phyloP scores from a whole-genome alignment of 768 basidiomycete species.

The Galerina sulciceps region DNA sequence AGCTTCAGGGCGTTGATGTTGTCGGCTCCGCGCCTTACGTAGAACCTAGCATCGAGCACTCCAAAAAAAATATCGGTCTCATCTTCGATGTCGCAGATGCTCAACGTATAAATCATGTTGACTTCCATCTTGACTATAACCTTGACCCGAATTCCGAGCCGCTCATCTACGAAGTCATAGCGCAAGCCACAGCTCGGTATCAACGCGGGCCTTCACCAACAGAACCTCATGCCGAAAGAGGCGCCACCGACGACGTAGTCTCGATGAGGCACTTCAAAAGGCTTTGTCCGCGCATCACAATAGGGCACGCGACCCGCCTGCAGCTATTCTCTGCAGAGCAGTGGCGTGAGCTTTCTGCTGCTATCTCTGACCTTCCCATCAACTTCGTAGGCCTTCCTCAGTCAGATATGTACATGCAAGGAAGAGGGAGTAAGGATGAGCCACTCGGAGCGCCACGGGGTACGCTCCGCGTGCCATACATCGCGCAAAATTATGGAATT shows the following conservation, averaged over 20 bases:
- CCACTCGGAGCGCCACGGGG: slow-evolving; percentile 51
- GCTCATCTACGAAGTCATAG: slow-evolving; percentile 59
- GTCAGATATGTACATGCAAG: slow-evolving; percentile 74
- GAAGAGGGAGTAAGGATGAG: slow-evolving; percentile 37
- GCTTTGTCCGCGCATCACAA: slow-evolving; percentile 44
- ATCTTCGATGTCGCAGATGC: slow-evolving; percentile 51
- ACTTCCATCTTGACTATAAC: slow-evolving; percentile 75
- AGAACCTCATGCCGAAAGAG: not conserved
- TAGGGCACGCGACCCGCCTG: slow-evolving; percentile 66
- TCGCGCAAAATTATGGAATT: slow-evolving; percentile 47
- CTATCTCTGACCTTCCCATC: slow-evolving; percentile 50
- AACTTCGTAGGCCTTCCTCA: slow-evolving; percentile 62
- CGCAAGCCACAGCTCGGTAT: slow-evolving; percentile 30
- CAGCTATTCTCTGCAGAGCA: slow-evolving; percentile 47
- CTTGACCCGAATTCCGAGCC: slow-evolving; percentile 53
- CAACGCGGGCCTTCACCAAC: too few species aligned
- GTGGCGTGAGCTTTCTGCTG: slow-evolving; percentile 46
- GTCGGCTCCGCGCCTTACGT: slow-evolving; percentile 72
- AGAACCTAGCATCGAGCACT: slow-evolving; percentile 50
- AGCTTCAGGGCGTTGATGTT: slow-evolving; percentile 45
- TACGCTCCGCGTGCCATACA: slow-evolving; percentile 57
- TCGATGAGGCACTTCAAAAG: slow-evolving; percentile 20
- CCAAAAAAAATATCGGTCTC: slow-evolving; percentile 56
- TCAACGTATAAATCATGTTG: slow-evolving; percentile 44
- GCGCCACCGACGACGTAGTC: not conserved